Evolutionary conservation across 345 rosid genomes (phyloP).

Genomic region (Nephelium lappaceum): DNA sequence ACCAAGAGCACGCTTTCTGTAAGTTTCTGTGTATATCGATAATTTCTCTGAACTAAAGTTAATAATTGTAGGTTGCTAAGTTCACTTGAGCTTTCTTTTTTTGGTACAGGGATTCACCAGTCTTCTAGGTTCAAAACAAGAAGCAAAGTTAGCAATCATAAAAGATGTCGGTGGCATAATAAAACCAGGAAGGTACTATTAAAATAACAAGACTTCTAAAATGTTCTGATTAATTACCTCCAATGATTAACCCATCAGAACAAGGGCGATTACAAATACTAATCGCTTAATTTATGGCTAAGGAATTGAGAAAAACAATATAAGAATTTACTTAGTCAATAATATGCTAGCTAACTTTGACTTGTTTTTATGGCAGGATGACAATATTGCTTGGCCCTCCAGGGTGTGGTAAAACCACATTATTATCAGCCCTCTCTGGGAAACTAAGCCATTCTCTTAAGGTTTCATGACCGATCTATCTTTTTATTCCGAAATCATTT

Average conservation of each 20-base stretch:
- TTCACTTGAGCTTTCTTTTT: background rate
- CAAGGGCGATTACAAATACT: background rate
- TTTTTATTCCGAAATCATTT: background rate
- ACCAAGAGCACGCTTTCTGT: conserved; percentile 30
- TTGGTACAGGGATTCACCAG: conserved; percentile 16
- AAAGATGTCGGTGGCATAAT: conserved; percentile 26
- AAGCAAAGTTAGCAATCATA: conserved; percentile 17
- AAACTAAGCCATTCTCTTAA: conserved; percentile 34
- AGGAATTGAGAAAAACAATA: background rate
- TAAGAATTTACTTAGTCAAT: background rate
- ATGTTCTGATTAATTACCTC: background rate
- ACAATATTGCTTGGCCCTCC: conserved; percentile 42
- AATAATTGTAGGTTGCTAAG: background rate
- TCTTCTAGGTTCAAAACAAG: conserved; percentile 15
- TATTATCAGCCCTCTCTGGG: conserved; percentile 37
- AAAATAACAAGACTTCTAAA: background rate
- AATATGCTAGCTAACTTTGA: background rate
- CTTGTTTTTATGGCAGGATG: conserved; percentile 25
- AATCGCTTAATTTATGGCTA: background rate
- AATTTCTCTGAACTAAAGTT: background rate
- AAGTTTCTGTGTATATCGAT: background rate
- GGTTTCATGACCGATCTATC: conserved; percentile 23
- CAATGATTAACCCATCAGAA: background rate
- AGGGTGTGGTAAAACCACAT: conserved; percentile 44
- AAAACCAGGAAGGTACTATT: conserved; percentile 24